Conservation (phyloP, 176 grass and related monocot species). For the Coix lacrymajobi region DNA sequence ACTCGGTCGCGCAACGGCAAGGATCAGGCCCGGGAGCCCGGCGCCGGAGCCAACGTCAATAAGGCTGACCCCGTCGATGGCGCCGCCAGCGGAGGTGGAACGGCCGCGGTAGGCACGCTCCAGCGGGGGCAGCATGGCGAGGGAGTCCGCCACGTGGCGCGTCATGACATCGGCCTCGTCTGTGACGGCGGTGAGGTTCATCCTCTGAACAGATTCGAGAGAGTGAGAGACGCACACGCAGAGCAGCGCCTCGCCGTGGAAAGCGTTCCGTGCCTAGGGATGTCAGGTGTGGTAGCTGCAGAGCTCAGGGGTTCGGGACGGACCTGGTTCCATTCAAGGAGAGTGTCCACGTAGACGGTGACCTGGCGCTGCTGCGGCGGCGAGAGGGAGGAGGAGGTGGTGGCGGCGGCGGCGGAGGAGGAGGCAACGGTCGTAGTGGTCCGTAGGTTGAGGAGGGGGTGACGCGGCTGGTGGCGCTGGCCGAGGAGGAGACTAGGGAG, state of each 20-base stretch:
- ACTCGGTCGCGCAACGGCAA: slow-evolving; percentile 80
- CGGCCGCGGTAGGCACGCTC: slow-evolving; percentile 41
- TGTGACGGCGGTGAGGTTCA: slow-evolving; percentile 88
- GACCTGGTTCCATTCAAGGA: slow-evolving; percentile 91
- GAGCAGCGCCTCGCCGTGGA: not conserved
- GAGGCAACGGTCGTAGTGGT: not conserved
- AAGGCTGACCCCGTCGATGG: slow-evolving; percentile 37
- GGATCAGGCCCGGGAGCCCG: slow-evolving; percentile 62
- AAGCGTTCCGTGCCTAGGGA: not conserved
- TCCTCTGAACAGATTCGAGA: slow-evolving; percentile 41
- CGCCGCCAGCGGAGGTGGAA: slow-evolving; percentile 17
- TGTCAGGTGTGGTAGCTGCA: not conserved
- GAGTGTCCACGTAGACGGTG: slow-evolving; percentile 54
- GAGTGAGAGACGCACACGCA: not conserved
- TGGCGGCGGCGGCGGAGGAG: not conserved
- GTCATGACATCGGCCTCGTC: slow-evolving; percentile 78
- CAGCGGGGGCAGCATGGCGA: slow-evolving; percentile 59
- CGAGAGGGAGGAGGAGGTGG: slow-evolving; percentile 27
- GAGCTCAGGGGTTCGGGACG: not conserved
- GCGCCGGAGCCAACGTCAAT: slow-evolving; percentile 85
- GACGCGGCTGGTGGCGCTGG: not conserved
- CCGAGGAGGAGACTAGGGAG: slow-evolving; percentile 4
- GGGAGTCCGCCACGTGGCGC: slow-evolving; percentile 73
- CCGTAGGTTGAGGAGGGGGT: slow-evolving; percentile 1
- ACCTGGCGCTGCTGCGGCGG: slow-evolving; percentile 68